Conservation (phyloP, 1,139 yeast genomes). For the Diutina siamensis region DNA sequence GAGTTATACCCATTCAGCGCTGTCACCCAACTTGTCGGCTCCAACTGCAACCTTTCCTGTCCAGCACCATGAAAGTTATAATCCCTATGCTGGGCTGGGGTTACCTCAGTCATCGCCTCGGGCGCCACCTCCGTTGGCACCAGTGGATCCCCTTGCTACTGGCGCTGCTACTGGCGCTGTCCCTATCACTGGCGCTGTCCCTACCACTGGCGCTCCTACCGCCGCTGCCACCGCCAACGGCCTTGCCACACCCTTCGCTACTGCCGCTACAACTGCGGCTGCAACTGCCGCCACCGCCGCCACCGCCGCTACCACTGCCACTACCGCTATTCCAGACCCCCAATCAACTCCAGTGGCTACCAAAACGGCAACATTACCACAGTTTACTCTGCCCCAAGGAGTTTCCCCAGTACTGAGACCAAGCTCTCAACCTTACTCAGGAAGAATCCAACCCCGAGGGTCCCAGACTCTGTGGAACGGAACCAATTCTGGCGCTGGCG, state of each 20-base stretch:
- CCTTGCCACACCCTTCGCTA: too few relatives aligned
- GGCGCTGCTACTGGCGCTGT: too few relatives aligned
- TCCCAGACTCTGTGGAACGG: neutral
- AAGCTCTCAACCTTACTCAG: neutral
- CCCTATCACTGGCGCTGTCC: too few relatives aligned
- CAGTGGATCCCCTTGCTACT: neutral
- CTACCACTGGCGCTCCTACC: too few relatives aligned
- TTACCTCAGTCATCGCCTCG: neutral
- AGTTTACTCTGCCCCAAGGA: neutral
- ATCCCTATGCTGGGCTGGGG: conserved; percentile 1
- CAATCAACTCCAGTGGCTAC: neutral
- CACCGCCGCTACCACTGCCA: too few relatives aligned
- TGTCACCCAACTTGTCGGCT: neutral
- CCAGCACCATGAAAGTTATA: neutral
- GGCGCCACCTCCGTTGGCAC: neutral
- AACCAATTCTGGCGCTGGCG: neutral
- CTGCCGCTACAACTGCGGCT: too few relatives aligned
- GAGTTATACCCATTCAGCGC: neutral
- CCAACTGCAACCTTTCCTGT: neutral
- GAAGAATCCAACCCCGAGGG: conserved; percentile 1
- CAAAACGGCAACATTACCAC: neutral
- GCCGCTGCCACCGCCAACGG: too few relatives aligned
- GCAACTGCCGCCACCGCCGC: too few relatives aligned
- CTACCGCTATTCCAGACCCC: too few relatives aligned
- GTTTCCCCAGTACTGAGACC: neutral